A percentile compares a stretch with the other conserved stretches of the same genome.
Evolutionary conservation across 345 rosid genomes (phyloP).

Genomic region (Ceriops zippeliana): DNA sequence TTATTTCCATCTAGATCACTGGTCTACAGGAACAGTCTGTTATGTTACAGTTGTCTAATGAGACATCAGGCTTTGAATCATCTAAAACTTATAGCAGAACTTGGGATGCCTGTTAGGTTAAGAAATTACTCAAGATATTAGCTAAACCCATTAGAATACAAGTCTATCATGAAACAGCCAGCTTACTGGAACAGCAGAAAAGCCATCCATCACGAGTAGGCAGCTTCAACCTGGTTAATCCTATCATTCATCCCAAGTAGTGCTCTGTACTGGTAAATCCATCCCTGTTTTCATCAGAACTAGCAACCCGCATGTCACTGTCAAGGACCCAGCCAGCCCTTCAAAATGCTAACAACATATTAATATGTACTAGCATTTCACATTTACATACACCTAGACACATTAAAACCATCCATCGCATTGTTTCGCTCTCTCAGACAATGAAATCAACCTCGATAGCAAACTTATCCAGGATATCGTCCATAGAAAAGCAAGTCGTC

Average conservation of each 20-base stretch:
- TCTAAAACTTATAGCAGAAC: neutral
- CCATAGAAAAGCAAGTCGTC: neutral
- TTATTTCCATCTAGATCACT: too few species aligned
- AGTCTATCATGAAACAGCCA: neutral
- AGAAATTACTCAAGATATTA: neutral
- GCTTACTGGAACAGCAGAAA: neutral
- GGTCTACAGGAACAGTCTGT: too few species aligned
- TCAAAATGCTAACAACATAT: too few species aligned
- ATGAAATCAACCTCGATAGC: neutral
- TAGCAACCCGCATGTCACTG: neutral
- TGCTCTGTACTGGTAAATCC: neutral
- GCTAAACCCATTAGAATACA: neutral
- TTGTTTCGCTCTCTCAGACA: neutral
- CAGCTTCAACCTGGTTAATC: constrained; percentile 6
- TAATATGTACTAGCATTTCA: neutral
- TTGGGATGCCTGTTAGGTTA: neutral
- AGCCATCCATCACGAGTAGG: neutral
- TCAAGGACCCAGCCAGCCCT: neutral
- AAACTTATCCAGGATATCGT: neutral
- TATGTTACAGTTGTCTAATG: too few species aligned
- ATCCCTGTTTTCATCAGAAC: neutral
- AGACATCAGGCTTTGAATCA: neutral
- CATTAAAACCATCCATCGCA: neutral
- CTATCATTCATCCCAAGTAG: neutral
- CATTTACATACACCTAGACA: neutral